Conservation (phyloP, 1,139 yeast species). For the Yamadazyma epiphylla region DNA sequence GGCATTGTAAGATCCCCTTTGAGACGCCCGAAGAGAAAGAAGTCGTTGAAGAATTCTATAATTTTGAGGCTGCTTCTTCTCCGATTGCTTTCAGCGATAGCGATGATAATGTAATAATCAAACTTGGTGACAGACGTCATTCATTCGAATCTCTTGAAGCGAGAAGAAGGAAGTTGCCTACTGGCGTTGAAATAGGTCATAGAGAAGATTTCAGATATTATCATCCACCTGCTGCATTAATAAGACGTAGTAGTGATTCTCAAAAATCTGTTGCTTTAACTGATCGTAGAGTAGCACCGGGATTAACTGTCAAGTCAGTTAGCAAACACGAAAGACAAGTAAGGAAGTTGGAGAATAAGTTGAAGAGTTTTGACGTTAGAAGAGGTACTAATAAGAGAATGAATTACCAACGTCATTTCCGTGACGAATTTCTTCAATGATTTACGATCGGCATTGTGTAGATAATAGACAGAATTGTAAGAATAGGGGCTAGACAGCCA, state of each 20-base stretch:
- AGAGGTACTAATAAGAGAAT: conserved; percentile 23
- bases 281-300: conserved; percentile 41
- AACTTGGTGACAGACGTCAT: conserved; percentile 12
- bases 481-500: too few species aligned
- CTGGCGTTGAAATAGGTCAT: conserved; percentile 49
- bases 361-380: conserved; percentile 22
- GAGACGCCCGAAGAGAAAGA: conserved; percentile 44
- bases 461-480: too few species aligned
- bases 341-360: conserved; percentile 21
- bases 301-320: conserved; percentile 26
- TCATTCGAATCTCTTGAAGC: conserved; percentile 27
- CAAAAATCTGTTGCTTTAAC: conserved; percentile 34
- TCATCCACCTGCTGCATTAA: conserved; percentile 22
- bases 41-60: conserved; percentile 39
- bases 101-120: conserved; percentile 16
- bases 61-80: conserved; percentile 26
- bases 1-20: conserved; percentile 54
- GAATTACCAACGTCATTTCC: conserved; percentile 35
- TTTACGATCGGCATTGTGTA: too few species aligned
- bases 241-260: conserved; percentile 19
- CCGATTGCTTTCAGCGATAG: conserved; percentile 15
- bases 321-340: conserved; percentile 33
- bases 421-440: too few species aligned
- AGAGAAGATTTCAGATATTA: conserved; percentile 42
- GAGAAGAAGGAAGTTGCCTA: conserved; percentile 33